Evolutionary conservation across 1,139 yeast species (phyloP), one percentile per base, ranked within the genome.

Genomic region (Nadsonia starkeyi-henricii): DNA sequence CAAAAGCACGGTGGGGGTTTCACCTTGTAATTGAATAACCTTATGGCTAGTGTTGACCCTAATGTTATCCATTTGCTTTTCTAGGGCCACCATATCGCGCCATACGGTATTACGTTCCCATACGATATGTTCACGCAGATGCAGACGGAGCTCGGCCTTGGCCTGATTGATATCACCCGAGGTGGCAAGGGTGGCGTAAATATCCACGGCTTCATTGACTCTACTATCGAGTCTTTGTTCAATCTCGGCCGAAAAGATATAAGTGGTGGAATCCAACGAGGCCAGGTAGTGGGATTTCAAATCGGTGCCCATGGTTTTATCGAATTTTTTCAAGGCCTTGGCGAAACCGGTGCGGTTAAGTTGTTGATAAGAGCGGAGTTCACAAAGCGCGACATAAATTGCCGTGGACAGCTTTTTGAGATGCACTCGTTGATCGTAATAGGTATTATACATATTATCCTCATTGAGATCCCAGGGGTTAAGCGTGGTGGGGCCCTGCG

Each of bases 101-200:
- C 97, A 89, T 21, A 89, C 96, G 0, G 96, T 89, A 63, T 86
- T 86, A 63, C 97, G 75, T 65, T 88, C 96, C 94, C 95, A 89
- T 18, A 88, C 95, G 46, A 89, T 85, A 64, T 88, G 95, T 58
- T 89, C 97, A 52, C 96, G 74, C 53, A 89, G 68, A 57, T 85
- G 85, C 17, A 85, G 72, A 53, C 81, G 75, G 52, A 89, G 72
- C 58, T 85, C 93, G 37, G 75, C 72, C 51, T 74, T 76, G 21
- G 91, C 84, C 44, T 66, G 63, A 17, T 73, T 78, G 46, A 72
- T 59, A 50, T 74, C 70, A 41, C 73, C 72, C 36, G 59, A 57
- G 5, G 72, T 67, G 46, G 67, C 67, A 13, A 68, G 53, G 13
- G 63, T 54, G 1, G 78, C 73, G 55, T 78, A 81, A n/a, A 75